phyloP scores from a whole-genome alignment of 768 basidiomycete species.

The Phylloporus rhodoxanthus region DNA sequence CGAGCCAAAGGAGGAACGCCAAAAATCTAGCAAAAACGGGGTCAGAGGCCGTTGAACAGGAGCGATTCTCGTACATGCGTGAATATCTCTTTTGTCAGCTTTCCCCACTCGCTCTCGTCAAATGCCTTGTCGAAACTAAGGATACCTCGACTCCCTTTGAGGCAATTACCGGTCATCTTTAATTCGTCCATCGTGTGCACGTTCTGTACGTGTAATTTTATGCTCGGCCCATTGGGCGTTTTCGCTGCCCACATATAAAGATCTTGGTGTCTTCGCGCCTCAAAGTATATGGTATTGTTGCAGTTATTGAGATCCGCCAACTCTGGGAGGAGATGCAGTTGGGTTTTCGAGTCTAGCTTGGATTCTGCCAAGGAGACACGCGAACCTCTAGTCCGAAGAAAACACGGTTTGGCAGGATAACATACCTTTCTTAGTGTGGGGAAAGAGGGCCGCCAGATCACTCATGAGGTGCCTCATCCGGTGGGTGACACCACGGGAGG shows the following conservation, averaged over 20 bases:
- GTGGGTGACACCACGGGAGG: conserved; percentile 90
- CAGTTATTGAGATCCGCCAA: conserved; percentile 96
- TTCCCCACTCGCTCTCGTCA: conserved; percentile 83
- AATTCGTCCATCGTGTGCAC: conserved; percentile 99
- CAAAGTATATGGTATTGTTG: conserved; percentile 96
- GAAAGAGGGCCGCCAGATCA: conserved; percentile 83
- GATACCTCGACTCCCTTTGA: conserved; percentile 90
- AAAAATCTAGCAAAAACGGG: conserved; percentile 62
- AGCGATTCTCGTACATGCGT: conserved; percentile 61
- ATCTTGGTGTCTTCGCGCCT: conserved; percentile 92
- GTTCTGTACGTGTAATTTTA: conserved; percentile 97
- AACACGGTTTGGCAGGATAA: conserved; percentile 14
- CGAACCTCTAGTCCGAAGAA: not conserved
- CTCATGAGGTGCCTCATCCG: conserved; percentile 97
- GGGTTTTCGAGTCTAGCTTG: conserved; percentile 95
- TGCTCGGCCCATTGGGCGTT: conserved; percentile 94
- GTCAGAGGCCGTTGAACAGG: conserved; percentile 1
- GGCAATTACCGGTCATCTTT: conserved; percentile 98
- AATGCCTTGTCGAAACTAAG: conserved; percentile 89
- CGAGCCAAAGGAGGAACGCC: conserved; percentile 89
- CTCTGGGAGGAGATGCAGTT: conserved; percentile 87
- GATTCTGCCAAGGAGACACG: conserved; percentile 54
- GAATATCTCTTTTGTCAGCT: conserved; percentile 86
- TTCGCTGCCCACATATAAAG: conserved; percentile 96
- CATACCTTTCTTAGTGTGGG: conserved; percentile 95